Base-by-base conservation (phyloP, 805 yeast species). In the Candida multigemmis region DNA sequence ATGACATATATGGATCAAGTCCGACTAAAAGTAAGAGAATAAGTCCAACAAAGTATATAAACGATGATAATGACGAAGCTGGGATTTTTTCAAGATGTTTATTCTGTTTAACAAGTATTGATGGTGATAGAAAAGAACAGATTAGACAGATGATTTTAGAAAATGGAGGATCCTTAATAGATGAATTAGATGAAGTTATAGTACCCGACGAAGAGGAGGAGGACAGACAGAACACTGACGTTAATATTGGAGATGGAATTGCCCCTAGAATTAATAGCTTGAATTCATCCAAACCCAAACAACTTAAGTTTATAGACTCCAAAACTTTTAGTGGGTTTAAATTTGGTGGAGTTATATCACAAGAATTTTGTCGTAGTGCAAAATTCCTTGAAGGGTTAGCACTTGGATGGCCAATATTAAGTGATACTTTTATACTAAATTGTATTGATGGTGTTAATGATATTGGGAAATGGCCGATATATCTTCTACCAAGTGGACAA, bases 321-420 rank as follows among this genome's bases (percentile, higher is more conserved):
- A 30, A 28, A 5, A 18, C 28, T 27, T 17, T 44, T 16, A 32
- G 28, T 6, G 35, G 34, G 7, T 60, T 48, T 34, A 57, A 41
- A 17, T 82, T 85, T 52, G 84, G 68, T 2, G 87, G 87, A 2
- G 56, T 82, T 18, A 51, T 86, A 1, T 65, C 89, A 0, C 65
- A 65, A 20, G 62, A 61, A 16, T 65, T 68, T 31, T 60, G 71
- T 12, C 56, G 95, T 19, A 82, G 86, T 25, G 64, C 76, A 6
- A 86, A 85, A 42, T 86, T 79, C 45, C 46, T 86, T 7, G 91
- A 83, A 42, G 74, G 79, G 2, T 48, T 85, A 11, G 82, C 89
- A 0, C 44, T 85, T 23, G 87, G 89, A 3, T 85, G 94, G 94
- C 96, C 96, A 2, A 67, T 81, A 12, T 42, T 86, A 16, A 74